Percentiles rank a stretch among this genome's conserved stretches.
These are phyloP conservation scores for Morella rubra DNA, from an alignment of 306 rosid genomes.

Conservation along the genomic window DNA sequence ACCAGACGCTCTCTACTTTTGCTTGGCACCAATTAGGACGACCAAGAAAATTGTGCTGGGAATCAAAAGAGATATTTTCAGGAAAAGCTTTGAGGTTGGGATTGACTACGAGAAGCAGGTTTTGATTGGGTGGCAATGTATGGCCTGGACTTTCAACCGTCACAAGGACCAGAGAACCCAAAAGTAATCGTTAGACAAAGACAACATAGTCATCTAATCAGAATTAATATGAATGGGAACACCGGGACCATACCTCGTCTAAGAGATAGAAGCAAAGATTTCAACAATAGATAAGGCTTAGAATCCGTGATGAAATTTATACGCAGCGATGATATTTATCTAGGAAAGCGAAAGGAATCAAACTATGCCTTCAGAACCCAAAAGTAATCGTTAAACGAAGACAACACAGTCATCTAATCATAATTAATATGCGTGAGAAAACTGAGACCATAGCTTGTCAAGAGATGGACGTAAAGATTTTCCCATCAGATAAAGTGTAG, in stretches of 20 bases:
- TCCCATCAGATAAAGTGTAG: not conserved
- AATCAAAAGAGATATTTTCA: constrained; percentile 36
- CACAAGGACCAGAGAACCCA: constrained; percentile 11
- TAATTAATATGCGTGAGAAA: not conserved
- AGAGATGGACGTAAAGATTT: not conserved
- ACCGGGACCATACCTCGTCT: not conserved
- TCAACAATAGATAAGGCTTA: not conserved
- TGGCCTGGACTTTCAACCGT: constrained; percentile 41
- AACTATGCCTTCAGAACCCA: not conserved
- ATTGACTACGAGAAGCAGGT: constrained; percentile 8
- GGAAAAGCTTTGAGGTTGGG: constrained; percentile 26
- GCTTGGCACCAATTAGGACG: constrained; percentile 28
- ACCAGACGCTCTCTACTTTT: not conserved
- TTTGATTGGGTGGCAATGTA: constrained; percentile 27
- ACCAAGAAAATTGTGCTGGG: constrained; percentile 16
- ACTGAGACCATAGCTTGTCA: not conserved
- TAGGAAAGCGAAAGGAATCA: not conserved
- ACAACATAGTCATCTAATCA: constrained; percentile 9
- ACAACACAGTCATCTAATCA: constrained; percentile 6
- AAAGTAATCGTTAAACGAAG: constrained; percentile 20
- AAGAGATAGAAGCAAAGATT: not conserved
- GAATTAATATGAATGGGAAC: not conserved
- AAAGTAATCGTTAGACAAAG: constrained; percentile 20
- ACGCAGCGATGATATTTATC: not conserved
- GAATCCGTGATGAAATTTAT: not conserved